Evolutionary conservation across 805 yeast genomes (phyloP).

Genomic region (Maudiozyma saulgeensis): DNA sequence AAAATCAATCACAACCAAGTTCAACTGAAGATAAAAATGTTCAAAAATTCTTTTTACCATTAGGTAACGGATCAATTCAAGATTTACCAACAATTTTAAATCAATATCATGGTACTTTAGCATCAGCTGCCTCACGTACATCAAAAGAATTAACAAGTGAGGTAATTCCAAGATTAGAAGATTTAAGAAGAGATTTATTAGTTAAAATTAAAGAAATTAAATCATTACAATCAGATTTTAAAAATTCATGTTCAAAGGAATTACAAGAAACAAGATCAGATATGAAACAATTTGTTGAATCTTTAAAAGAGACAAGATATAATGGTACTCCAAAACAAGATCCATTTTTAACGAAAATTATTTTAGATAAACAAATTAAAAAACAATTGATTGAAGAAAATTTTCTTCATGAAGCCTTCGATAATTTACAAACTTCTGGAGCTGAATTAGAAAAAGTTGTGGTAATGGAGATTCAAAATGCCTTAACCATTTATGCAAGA

Average conservation of each 20-base stretch:
- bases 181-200: conserved; percentile 62
- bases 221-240: conserved; percentile 75
- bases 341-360: conserved; percentile 67
- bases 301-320: conserved; percentile 54
- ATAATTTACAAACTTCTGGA: conserved; percentile 80
- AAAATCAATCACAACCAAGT: conserved; percentile 23
- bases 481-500: conserved; percentile 62
- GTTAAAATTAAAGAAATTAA: conserved; percentile 83
- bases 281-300: conserved; percentile 43
- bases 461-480: conserved; percentile 75
- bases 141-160: conserved; percentile 52
- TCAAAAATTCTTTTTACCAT: conserved; percentile 54
- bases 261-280: conserved; percentile 53
- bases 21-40: conserved; percentile 16
- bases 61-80: conserved; percentile 72
- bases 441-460: conserved; percentile 83
- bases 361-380: conserved; percentile 67
- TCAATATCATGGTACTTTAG: conserved; percentile 54
- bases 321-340: conserved; percentile 45
- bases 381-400: conserved; percentile 76
- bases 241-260: conserved; percentile 62
- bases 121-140: conserved; percentile 46
- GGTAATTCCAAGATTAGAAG: conserved; percentile 59
- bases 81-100: conserved; percentile 68
- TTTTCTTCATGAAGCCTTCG: conserved; percentile 78